phyloP scores from a whole-genome alignment of 371 early-diverging fungal species.

The Rhizopus delemar region DNA sequence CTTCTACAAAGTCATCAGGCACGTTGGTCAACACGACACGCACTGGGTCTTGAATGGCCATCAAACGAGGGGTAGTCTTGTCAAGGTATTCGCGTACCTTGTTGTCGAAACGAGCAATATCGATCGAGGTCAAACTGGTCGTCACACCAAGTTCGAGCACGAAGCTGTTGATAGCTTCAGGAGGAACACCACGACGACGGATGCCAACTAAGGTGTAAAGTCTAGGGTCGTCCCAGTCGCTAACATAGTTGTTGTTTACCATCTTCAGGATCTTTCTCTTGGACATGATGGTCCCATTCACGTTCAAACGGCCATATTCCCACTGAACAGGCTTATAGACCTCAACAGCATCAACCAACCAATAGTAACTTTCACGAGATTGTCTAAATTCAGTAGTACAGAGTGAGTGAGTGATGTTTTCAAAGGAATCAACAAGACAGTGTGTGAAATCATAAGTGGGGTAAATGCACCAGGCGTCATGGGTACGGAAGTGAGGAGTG shows the following conservation, averaged over 20 bases:
- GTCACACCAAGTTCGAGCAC: conserved; percentile 95
- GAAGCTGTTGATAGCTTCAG: conserved; percentile 98
- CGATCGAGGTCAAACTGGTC: conserved; percentile 84
- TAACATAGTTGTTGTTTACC: conserved; percentile 78
- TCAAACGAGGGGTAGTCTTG: conserved; percentile 88
- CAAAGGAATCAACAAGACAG: conserved; percentile 98
- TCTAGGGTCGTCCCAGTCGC: conserved; percentile 98
- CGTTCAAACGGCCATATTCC: conserved; percentile 98
- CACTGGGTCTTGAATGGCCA: conserved; percentile 90
- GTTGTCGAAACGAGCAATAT: conserved; percentile 92
- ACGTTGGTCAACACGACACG: conserved; percentile 88
- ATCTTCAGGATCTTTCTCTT: conserved; percentile 98
- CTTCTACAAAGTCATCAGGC: conserved; percentile 73
- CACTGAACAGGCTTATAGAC: conserved; percentile 99
- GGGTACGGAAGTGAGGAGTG: conserved; percentile 93
- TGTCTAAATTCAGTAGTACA: conserved; percentile 98
- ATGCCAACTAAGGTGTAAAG: conserved; percentile 97
- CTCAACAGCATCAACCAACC: conserved; percentile 98
- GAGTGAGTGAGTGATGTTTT: conserved; percentile 99
- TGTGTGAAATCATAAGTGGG: conserved; percentile 99
- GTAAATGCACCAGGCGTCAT: conserved; percentile 95
- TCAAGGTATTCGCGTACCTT: conserved; percentile 95
- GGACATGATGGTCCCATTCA: conserved; percentile 96
- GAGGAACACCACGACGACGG: conserved; percentile 98
- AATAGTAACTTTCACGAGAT: conserved; percentile 97